Conservation (phyloP, 768 basidiomycete species). For the Boletus pseudopeckii region DNA sequence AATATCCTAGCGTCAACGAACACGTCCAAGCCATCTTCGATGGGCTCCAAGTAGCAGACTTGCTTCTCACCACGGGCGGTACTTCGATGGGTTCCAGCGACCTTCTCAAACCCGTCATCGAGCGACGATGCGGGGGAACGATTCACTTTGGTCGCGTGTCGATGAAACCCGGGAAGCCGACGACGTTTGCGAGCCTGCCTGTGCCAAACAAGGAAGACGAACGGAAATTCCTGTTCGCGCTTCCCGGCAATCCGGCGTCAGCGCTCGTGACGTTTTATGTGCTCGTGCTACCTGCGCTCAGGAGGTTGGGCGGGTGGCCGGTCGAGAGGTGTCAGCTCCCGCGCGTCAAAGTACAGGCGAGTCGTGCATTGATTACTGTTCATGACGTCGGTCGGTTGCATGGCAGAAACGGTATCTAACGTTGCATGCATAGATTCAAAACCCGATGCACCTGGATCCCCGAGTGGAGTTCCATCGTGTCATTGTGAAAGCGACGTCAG, state of each 20-base stretch:
- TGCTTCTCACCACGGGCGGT: slow-evolving; percentile 83
- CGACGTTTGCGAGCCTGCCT: slow-evolving; percentile 82
- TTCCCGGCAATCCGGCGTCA: slow-evolving; percentile 87
- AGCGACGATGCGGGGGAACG: slow-evolving; percentile 68
- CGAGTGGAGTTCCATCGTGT: slow-evolving; percentile 85
- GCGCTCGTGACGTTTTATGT: slow-evolving; percentile 84
- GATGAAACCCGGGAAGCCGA: slow-evolving; percentile 85
- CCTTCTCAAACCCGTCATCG: slow-evolving; percentile 84
- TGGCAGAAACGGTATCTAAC: neutral
- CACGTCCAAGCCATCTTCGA: slow-evolving; percentile 55
- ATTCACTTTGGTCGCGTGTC: slow-evolving; percentile 85
- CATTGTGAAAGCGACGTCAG: slow-evolving; percentile 41
- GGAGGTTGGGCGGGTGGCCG: slow-evolving; percentile 69
- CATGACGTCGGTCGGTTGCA: neutral
- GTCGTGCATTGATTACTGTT: slow-evolving; percentile 11
- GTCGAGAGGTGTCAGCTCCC: slow-evolving; percentile 52
- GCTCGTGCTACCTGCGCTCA: slow-evolving; percentile 79
- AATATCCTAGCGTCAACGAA: slow-evolving; percentile 43
- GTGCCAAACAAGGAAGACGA: slow-evolving; percentile 28
- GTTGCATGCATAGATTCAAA: slow-evolving; percentile 43
- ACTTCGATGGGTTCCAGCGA: slow-evolving; percentile 91
- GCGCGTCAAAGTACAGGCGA: slow-evolving; percentile 61
- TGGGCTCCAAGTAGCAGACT: slow-evolving; percentile 63
- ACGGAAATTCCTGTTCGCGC: slow-evolving; percentile 70
- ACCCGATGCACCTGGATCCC: slow-evolving; percentile 63